Conservation (phyloP, 768 basidiomycete species). For the Mycena haematopus region DNA sequence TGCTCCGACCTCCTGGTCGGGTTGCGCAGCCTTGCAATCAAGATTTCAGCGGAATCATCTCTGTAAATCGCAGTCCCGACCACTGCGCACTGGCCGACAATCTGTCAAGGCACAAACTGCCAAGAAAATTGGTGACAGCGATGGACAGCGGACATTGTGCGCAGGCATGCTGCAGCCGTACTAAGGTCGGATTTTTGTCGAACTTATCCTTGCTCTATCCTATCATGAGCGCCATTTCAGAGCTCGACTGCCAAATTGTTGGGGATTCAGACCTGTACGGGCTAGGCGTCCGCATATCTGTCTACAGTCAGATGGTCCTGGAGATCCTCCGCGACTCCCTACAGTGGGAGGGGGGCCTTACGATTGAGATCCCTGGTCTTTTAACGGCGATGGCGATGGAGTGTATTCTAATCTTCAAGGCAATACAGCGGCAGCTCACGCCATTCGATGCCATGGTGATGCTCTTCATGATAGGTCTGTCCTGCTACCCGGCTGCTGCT, state of each 20-base stretch:
- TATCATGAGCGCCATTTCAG: not conserved
- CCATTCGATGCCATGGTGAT: constrained; percentile 7
- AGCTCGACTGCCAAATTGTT: constrained; percentile 1
- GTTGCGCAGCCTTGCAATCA: no score
- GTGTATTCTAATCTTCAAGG: not conserved
- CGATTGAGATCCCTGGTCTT: constrained; percentile 2
- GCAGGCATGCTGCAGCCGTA: no score
- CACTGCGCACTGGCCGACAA: no score
- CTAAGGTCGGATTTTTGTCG: no score
- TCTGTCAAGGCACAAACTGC: no score
- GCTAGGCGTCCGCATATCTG: constrained; percentile 4
- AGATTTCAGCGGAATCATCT: no score
- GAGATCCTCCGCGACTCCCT: constrained; percentile 7
- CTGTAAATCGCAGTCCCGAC: no score
- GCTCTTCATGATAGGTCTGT: constrained; percentile 2
- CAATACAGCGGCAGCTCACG: constrained; percentile 7
- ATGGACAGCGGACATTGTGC: no score
- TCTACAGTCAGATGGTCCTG: constrained; percentile 8
- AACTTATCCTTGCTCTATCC: constrained; percentile 3
- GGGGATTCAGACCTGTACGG: constrained; percentile 8
- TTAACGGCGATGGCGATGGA: constrained; percentile 5
- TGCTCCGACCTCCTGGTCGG: no score
- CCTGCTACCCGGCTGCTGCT: not conserved
- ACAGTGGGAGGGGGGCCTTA: constrained; percentile 7
- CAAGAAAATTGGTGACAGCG: no score